phyloP scores from a whole-genome alignment of 164 flowering plant species.

The Stephania cephalantha region DNA sequence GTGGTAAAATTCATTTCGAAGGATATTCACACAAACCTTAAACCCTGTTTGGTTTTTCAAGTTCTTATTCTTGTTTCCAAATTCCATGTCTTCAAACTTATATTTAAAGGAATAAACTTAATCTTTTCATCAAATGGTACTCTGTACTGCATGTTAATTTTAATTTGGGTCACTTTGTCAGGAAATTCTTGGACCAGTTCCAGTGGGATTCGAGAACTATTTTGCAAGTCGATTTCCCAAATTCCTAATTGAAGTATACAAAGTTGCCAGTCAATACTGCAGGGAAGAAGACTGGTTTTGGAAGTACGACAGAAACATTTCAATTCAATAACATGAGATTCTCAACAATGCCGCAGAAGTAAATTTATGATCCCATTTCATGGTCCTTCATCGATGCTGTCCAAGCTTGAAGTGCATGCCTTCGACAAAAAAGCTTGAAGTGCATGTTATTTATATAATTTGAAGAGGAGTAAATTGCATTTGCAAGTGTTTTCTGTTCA shows the following conservation, averaged over 20 bases:
- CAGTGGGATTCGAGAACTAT: slow-evolving; percentile 73
- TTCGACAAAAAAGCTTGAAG: background rate
- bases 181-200: slow-evolving; percentile 70
- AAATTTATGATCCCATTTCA: background rate
- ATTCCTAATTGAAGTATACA: slow-evolving; percentile 76
- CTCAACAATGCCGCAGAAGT: background rate
- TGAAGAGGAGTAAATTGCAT: background rate
- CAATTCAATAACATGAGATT: background rate
- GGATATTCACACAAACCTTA: too few species aligned
- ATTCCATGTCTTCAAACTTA: too few species aligned
- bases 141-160: too few species aligned
- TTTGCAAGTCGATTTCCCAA: slow-evolving; percentile 69
- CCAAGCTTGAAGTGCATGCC: background rate
- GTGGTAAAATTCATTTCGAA: too few species aligned
- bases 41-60: too few species aligned
- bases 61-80: too few species aligned
- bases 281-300: slow-evolving; percentile 54
- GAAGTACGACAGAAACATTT: slow-evolving; percentile 42
- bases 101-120: too few species aligned
- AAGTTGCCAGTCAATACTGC: slow-evolving; percentile 45
- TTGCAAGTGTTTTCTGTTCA: background rate
- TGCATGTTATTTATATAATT: background rate
- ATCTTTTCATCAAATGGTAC: too few species aligned
- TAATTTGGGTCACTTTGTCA: slow-evolving; percentile 15
- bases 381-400: background rate